A percentile compares a stretch with the other conserved stretches of the same genome.
phyloP scores from a whole-genome alignment of 805 yeast species.

The Myxozyma vanderwaltii region DNA sequence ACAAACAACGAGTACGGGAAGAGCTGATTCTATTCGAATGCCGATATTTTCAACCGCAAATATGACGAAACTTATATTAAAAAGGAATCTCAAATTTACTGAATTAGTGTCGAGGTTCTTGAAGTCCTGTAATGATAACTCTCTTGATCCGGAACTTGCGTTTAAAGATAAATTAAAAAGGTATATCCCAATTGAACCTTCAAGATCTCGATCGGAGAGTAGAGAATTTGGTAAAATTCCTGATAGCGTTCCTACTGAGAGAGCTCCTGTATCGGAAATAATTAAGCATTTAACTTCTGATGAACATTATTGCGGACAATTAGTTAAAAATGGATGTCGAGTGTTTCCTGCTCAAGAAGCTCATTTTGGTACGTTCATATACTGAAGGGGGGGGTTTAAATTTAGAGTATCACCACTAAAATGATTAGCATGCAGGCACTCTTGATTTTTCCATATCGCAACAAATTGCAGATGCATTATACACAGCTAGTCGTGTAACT shows the following conservation, averaged over 20 bases:
- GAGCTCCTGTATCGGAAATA: slow-evolving; percentile 54
- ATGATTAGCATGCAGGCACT: too few relatives aligned
- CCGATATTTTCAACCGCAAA: slow-evolving; percentile 24
- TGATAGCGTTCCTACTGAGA: slow-evolving; percentile 36
- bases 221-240: slow-evolving; percentile 1
- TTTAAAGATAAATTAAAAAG: slow-evolving; percentile 6
- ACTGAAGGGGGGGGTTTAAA: neutral
- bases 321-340: slow-evolving; percentile 54
- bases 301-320: slow-evolving; percentile 64
- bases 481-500: slow-evolving; percentile 51
- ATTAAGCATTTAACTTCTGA: slow-evolving; percentile 50
- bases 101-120: slow-evolving; percentile 15
- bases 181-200: slow-evolving; percentile 11
- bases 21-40: slow-evolving; percentile 18
- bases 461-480: slow-evolving; percentile 55
- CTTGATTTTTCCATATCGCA: slow-evolving; percentile 53
- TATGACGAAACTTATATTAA: slow-evolving; percentile 27
- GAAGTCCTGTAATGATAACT: slow-evolving; percentile 6
- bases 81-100: slow-evolving; percentile 17
- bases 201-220: neutral
- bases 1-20: neutral
- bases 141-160: slow-evolving; percentile 22
- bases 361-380: slow-evolving; percentile 37
- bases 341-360: slow-evolving; percentile 52
- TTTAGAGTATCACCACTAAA: too few relatives aligned